A percentile compares a stretch with the other conserved stretches of the same genome.
These are phyloP conservation scores for Cystobasidium tubakii DNA, from an alignment of 768 basidiomycete species.

Conservation along the genomic window DNA sequence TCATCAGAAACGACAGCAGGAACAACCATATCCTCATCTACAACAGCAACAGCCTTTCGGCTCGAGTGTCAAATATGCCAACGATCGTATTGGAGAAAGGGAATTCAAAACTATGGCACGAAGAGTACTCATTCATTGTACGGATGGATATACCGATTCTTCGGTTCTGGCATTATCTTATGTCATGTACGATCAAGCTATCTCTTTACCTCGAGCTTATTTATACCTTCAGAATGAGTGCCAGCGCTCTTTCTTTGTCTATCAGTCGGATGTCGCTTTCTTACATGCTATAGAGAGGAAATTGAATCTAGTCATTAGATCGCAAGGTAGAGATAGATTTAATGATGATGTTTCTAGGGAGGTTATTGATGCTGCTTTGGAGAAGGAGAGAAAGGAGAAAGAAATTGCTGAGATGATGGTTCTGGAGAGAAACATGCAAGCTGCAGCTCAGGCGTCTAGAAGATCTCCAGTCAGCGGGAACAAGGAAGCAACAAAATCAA, in stretches of 20 bases:
- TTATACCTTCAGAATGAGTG: conserved; percentile 66
- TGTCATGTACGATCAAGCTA: conserved; percentile 60
- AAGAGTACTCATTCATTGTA: conserved; percentile 68
- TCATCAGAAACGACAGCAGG: background rate
- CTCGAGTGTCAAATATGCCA: background rate
- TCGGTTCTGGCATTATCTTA: conserved; percentile 78
- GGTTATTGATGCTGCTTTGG: conserved; percentile 21
- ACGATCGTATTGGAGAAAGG: background rate
- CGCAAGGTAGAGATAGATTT: conserved; percentile 34
- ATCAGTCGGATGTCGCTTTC: conserved; percentile 69
- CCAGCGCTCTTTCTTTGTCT: conserved; percentile 79
- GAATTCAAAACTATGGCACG: conserved; percentile 40
- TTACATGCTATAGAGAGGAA: conserved; percentile 39
- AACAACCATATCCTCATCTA: background rate
- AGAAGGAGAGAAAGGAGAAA: conserved; percentile 32
- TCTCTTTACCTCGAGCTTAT: conserved; percentile 77
- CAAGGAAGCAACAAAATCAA: background rate
- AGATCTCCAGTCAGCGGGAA: too few species aligned
- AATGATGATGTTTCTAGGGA: conserved; percentile 38
- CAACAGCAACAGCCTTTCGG: background rate
- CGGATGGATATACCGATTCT: conserved; percentile 89
- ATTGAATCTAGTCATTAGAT: background rate
- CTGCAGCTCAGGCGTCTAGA: background rate
- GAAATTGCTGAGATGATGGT: conserved; percentile 32
- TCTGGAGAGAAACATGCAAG: too few species aligned